These are phyloP conservation scores for Vinca minor DNA, from an alignment of 257 asterid species.

Conservation along the genomic window DNA sequence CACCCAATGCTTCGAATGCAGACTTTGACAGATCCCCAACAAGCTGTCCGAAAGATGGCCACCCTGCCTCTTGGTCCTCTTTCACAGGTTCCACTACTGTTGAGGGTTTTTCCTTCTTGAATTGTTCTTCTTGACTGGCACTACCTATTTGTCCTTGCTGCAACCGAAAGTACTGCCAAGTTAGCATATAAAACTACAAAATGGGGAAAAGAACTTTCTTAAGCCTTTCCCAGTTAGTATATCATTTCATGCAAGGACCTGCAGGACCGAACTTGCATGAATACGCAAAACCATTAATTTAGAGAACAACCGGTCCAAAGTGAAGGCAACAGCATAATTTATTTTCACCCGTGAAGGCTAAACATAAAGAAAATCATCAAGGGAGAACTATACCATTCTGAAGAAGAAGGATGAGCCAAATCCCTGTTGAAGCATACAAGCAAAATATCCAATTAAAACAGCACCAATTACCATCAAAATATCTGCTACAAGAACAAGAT, in stretches of 20 bases:
- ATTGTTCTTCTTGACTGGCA: conserved; percentile 29
- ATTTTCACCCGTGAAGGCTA: too few relatives aligned
- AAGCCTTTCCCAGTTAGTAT: background rate
- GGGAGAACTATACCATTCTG: conserved; percentile 36
- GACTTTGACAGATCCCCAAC: conserved; percentile 58
- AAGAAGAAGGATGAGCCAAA: conserved; percentile 61
- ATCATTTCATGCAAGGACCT: too few relatives aligned
- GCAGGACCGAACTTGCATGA: background rate
- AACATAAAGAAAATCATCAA: too few relatives aligned
- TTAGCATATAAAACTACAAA: conserved; percentile 9
- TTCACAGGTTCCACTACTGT: conserved; percentile 33
- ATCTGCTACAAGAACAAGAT: conserved; percentile 46
- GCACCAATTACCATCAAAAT: conserved; percentile 85
- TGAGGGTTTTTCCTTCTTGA: conserved; percentile 35
- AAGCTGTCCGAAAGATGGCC: conserved; percentile 91
- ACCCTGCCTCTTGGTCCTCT: conserved; percentile 64
- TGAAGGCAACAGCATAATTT: background rate
- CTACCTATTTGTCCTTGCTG: conserved; percentile 40
- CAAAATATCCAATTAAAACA: conserved; percentile 56
- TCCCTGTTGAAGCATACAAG: conserved; percentile 80
- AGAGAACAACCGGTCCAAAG: too few relatives aligned
- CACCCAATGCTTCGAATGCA: conserved; percentile 47
- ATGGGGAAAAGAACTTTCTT: background rate
- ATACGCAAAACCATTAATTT: too few relatives aligned
- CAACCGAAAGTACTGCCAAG: conserved; percentile 11